These are phyloP conservation scores for Metarhizium humberi DNA, from an alignment of 2,329 filamentous ascomycete species.

Conservation along the genomic window DNA sequence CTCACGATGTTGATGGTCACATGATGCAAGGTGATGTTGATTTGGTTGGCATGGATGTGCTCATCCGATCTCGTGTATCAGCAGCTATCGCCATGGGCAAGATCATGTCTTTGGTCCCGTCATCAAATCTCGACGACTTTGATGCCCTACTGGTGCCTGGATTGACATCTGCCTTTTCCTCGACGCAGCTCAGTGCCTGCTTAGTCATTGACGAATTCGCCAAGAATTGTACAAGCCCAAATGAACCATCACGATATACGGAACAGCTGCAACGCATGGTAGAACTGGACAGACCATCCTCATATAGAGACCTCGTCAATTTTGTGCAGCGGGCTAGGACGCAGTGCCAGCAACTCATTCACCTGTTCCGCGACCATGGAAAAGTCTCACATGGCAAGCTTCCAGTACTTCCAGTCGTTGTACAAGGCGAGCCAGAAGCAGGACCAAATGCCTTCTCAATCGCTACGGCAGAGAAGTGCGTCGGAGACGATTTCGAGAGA, in stretches of 20 bases:
- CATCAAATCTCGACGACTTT: slow-evolving; percentile 50
- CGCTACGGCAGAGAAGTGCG: slow-evolving; percentile 76
- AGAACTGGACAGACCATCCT: slow-evolving; percentile 68
- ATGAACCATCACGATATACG: slow-evolving; percentile 42
- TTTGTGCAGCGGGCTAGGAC: slow-evolving; percentile 83
- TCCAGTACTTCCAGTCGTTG: slow-evolving; percentile 76
- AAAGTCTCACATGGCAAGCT: slow-evolving; percentile 69
- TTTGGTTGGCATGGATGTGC: slow-evolving; percentile 77
- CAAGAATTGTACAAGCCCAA: slow-evolving; percentile 40
- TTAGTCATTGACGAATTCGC: slow-evolving; percentile 87
- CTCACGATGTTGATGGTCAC: slow-evolving; percentile 93
- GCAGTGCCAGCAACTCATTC: slow-evolving; percentile 82
- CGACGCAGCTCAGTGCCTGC: slow-evolving; percentile 74
- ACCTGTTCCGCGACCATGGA: slow-evolving; percentile 84
- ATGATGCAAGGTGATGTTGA: slow-evolving; percentile 98
- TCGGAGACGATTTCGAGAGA: slow-evolving; percentile 76
- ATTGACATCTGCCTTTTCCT: slow-evolving; percentile 66
- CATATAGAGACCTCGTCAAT: slow-evolving; percentile 84
- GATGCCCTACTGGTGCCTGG: slow-evolving; percentile 56
- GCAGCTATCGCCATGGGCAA: slow-evolving; percentile 80
- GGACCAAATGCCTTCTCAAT: slow-evolving; percentile 90
- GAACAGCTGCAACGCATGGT: slow-evolving; percentile 63
- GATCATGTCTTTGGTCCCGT: slow-evolving; percentile 70
- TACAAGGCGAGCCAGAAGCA: slow-evolving; percentile 86
- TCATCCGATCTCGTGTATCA: slow-evolving; percentile 82